Evolutionary conservation across 2,329 filamentous ascomycete species (phyloP), one percentile per base, ranked within the genome.

Genomic region (Sporothrix pallida): DNA sequence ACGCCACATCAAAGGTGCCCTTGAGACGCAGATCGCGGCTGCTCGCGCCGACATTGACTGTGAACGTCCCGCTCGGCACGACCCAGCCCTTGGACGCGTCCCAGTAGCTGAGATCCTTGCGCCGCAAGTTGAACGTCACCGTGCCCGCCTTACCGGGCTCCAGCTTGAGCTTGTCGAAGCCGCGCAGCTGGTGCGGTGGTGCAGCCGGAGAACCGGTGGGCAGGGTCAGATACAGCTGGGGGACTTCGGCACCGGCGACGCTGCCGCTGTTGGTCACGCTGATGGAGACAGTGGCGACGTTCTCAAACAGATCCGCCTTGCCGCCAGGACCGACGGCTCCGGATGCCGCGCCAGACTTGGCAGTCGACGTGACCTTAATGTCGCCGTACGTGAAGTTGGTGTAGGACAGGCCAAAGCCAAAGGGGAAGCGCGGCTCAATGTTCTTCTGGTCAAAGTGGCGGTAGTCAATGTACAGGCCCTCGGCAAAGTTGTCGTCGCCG

Each of bases 401-500:
- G 82, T 93, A 93, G 15, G 90, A 85, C 37, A 92, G 82, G 0
- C 90, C 90, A 77, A 88, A 88, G 6, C 90, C 90, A 76, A 92
- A 92, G 74, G 89, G 88, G 77, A 87, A 92, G 9, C 89, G 85
- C 0, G 90, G 88, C 42, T 82, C 85, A 75, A 91, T 88, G 52
- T 82, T 83, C 9, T 84, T 83, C 72, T 86, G 83, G 76, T 90
- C 84, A 78, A 92, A 91, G 80, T 89, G 86, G 46, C 89, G 86
- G 79, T 91, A 92, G 80, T 92, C 89, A 76, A 92, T 85, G 77
- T 86, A 90, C 0, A 92, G 78, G 0, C 88, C 87, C 78, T 92
- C 90, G 1, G 82, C 81, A 78, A 85, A 92, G 70, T 85, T 85
- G 76, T 91, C 89, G 54, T 83, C 79, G 7, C 82, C 81, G 0